Conservation (phyloP, 139 green algal genomes). For the Pedinophyceae sp. region DNA sequence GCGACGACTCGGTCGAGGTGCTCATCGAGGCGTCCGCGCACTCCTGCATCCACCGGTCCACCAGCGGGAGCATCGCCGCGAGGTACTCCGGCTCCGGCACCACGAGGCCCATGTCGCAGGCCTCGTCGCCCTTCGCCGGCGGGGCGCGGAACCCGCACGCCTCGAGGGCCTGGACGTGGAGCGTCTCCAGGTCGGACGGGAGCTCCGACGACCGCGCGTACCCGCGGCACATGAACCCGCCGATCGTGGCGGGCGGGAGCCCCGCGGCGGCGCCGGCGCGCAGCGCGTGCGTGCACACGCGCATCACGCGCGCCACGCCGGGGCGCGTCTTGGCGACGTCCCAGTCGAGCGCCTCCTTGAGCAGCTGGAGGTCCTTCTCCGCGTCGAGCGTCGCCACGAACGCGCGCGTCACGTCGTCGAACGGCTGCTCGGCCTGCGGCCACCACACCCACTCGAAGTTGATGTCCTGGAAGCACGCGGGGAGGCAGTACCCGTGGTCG, state of each 20-base stretch:
- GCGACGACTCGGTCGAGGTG: too few relatives aligned
- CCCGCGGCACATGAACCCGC: constrained; percentile 27
- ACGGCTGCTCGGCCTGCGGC: constrained; percentile 27
- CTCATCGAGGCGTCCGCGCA: too few relatives aligned
- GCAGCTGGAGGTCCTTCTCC: constrained; percentile 22
- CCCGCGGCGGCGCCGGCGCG: constrained; percentile 22
- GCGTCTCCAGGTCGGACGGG: too few relatives aligned
- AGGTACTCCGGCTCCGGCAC: too few relatives aligned
- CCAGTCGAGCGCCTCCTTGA: too few relatives aligned
- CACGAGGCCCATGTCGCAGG: too few relatives aligned
- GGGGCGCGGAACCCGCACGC: too few relatives aligned
- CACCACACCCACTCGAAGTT: constrained; percentile 33
- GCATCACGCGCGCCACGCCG: constrained; percentile 33
- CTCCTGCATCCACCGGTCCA: too few relatives aligned
- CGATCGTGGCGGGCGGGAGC: constrained; percentile 27
- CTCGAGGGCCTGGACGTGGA: too few relatives aligned
- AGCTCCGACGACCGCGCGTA: too few relatives aligned
- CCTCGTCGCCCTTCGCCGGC: too few relatives aligned
- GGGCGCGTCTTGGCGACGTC: constrained; percentile 26
- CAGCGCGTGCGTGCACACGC: constrained; percentile 29
- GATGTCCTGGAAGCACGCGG: constrained; percentile 34
- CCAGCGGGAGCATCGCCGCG: too few relatives aligned
- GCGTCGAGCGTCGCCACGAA: constrained; percentile 35
- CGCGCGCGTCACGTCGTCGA: constrained; percentile 10
- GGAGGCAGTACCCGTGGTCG: constrained; percentile 44